Conservation (phyloP, 768 basidiomycete species). For the Fistulinella prunicolor region DNA sequence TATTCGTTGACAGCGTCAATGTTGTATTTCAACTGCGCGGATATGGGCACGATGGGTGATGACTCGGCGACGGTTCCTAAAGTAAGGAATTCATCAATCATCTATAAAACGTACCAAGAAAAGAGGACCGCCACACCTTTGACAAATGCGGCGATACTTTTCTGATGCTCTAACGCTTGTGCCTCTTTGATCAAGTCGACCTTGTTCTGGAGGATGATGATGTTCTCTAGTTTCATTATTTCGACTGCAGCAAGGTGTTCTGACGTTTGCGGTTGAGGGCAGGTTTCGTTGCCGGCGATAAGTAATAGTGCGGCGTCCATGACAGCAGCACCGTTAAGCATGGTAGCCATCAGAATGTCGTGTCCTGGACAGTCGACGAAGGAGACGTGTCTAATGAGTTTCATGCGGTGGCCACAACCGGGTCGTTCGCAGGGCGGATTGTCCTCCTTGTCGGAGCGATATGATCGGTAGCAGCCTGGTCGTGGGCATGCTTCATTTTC, state of each 20-base stretch:
- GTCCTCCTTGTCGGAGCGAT: slow-evolving; percentile 92
- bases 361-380: slow-evolving; percentile 98
- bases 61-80: slow-evolving; percentile 94
- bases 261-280: slow-evolving; percentile 97
- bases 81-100: background rate
- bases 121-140: slow-evolving; percentile 56
- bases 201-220: slow-evolving; percentile 98
- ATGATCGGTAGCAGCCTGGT: slow-evolving; percentile 92
- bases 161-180: slow-evolving; percentile 93
- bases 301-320: slow-evolving; percentile 98
- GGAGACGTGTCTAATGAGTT: slow-evolving; percentile 92
- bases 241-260: slow-evolving; percentile 98
- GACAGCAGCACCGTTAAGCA: slow-evolving; percentile 99
- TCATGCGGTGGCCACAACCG: slow-evolving; percentile 88
- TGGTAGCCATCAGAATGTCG: slow-evolving; percentile 99
- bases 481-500: slow-evolving; percentile 90
- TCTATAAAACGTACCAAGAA: background rate
- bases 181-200: slow-evolving; percentile 96
- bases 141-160: slow-evolving; percentile 93
- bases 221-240: slow-evolving; percentile 98
- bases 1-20: slow-evolving; percentile 99
- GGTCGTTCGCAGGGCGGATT: slow-evolving; percentile 91
- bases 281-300: slow-evolving; percentile 97
- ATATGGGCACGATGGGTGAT: slow-evolving; percentile 98
- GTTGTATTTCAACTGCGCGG: slow-evolving; percentile 98